Evolutionary conservation across 2,329 filamentous ascomycete species (phyloP).

Genomic region (Septoria linicola): DNA sequence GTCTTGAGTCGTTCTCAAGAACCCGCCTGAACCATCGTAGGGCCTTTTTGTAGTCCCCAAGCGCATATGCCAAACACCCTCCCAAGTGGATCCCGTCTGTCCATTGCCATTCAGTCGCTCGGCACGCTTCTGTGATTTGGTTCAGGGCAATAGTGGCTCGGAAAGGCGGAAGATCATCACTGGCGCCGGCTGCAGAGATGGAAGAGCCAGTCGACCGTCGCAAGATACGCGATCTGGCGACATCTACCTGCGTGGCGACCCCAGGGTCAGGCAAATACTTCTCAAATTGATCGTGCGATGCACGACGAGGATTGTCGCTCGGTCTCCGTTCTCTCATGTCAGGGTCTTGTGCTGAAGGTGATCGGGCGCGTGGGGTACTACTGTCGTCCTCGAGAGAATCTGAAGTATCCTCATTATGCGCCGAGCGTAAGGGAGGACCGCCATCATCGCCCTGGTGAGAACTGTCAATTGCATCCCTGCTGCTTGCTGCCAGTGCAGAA

Average conservation of each 20-base stretch:
- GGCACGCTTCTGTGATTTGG: slow-evolving; percentile 70
- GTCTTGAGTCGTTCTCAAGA: slow-evolving; percentile 59
- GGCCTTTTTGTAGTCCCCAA: slow-evolving; percentile 79
- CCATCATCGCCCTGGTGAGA: slow-evolving; percentile 12
- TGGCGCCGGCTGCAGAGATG: slow-evolving; percentile 32
- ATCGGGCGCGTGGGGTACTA: slow-evolving; percentile 21
- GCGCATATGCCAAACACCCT: slow-evolving; percentile 86
- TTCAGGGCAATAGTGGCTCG: slow-evolving; percentile 68
- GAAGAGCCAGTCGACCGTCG: slow-evolving; percentile 36
- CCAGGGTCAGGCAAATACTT: neutral
- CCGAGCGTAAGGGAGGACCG: slow-evolving; percentile 13
- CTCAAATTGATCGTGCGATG: slow-evolving; percentile 28
- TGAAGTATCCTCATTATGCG: slow-evolving; percentile 6
- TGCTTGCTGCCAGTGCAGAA: slow-evolving; percentile 31
- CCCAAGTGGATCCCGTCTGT: slow-evolving; percentile 88
- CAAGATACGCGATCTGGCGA: slow-evolving; percentile 26
- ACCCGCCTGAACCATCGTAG: slow-evolving; percentile 72
- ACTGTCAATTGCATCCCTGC: slow-evolving; percentile 9
- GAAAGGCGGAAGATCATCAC: slow-evolving; percentile 41
- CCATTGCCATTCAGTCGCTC: slow-evolving; percentile 83
- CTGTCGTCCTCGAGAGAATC: slow-evolving; percentile 15
- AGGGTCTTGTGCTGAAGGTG: slow-evolving; percentile 16
- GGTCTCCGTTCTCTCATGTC: slow-evolving; percentile 11
- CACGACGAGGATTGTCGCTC: slow-evolving; percentile 27
- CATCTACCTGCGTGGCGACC: slow-evolving; percentile 9